Evolutionary conservation across 2,329 filamentous ascomycete genomes (phyloP).

Genomic region (Microsporum canis): DNA sequence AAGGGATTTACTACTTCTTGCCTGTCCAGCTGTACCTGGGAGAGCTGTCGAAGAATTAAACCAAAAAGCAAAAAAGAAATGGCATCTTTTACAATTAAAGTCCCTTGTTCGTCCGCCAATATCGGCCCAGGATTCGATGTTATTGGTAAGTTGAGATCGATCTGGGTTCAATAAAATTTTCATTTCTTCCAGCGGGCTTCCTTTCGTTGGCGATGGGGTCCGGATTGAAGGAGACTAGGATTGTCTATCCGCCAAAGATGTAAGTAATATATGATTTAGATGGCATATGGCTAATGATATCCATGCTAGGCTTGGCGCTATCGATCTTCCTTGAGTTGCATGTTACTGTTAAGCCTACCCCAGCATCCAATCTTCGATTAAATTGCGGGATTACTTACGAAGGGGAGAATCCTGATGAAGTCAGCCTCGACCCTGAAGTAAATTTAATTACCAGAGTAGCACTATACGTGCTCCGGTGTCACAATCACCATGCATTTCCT

Average conservation of each 20-base stretch:
- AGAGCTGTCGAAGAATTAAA: neutral
- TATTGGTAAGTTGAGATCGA: conserved; percentile 40
- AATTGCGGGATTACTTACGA: conserved; percentile 91
- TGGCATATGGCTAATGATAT: neutral
- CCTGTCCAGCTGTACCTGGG: neutral
- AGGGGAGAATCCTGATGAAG: conserved; percentile 59
- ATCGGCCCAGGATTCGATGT: conserved; percentile 97
- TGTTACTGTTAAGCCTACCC: conserved; percentile 54
- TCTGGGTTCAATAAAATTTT: neutral
- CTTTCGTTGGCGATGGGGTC: neutral
- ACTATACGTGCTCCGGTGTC: conserved; percentile 86
- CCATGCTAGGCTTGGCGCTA: conserved; percentile 60
- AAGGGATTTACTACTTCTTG: neutral
- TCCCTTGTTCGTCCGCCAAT: conserved; percentile 92
- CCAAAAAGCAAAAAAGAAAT: neutral
- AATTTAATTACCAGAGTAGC: conserved; percentile 93
- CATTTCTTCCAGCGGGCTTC: neutral
- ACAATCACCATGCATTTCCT: conserved; percentile 76
- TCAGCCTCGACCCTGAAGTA: conserved; percentile 69
- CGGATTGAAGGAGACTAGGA: neutral
- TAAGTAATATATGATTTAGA: neutral
- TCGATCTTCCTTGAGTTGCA: conserved; percentile 86
- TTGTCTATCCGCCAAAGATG: neutral
- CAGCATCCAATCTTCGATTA: conserved; percentile 49
- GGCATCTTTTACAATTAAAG: conserved; percentile 53